Percentiles rank a stretch among this genome's conserved stretches.
Evolutionary conservation across 352 stramenopile genomes (phyloP).

Genomic region (Globisporangium cederbergense): DNA sequence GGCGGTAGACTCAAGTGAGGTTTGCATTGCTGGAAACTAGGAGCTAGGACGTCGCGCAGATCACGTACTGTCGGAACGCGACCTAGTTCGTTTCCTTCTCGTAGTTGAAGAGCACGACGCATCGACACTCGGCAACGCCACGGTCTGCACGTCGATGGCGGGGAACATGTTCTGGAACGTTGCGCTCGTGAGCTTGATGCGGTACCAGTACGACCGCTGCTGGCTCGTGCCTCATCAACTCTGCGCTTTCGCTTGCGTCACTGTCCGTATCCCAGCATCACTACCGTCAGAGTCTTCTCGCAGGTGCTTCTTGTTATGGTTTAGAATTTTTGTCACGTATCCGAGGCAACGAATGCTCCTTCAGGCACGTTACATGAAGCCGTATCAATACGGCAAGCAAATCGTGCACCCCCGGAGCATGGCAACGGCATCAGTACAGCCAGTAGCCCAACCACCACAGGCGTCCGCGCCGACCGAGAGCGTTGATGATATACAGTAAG

Average conservation of each 20-base stretch:
- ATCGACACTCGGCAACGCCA: constrained; percentile 94
- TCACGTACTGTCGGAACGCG: constrained; percentile 97
- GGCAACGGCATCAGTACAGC: too few species aligned
- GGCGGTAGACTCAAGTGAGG: too few species aligned
- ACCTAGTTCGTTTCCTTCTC: constrained; percentile 91
- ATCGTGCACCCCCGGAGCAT: too few species aligned
- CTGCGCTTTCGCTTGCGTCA: too few species aligned
- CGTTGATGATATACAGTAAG: too few species aligned
- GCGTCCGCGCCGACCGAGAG: too few species aligned
- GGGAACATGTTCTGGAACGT: constrained; percentile 99
- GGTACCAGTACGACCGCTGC: too few species aligned
- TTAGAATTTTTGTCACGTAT: constrained; percentile 14
- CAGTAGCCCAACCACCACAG: too few species aligned
- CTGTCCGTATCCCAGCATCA: neutral
- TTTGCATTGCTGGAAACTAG: too few species aligned
- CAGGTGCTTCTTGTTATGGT: constrained; percentile 8
- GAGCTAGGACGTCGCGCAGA: constrained; percentile 75
- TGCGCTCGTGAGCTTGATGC: constrained; percentile 94
- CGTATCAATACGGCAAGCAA: too few species aligned
- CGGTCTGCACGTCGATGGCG: constrained; percentile 96
- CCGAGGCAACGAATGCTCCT: constrained; percentile 10
- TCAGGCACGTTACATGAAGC: constrained; percentile 1
- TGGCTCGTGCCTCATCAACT: too few species aligned
- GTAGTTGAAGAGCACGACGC: constrained; percentile 97
- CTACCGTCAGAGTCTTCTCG: neutral